phyloP scores from a whole-genome alignment of 2,329 filamentous ascomycete species.

The Fusarium sp. region DNA sequence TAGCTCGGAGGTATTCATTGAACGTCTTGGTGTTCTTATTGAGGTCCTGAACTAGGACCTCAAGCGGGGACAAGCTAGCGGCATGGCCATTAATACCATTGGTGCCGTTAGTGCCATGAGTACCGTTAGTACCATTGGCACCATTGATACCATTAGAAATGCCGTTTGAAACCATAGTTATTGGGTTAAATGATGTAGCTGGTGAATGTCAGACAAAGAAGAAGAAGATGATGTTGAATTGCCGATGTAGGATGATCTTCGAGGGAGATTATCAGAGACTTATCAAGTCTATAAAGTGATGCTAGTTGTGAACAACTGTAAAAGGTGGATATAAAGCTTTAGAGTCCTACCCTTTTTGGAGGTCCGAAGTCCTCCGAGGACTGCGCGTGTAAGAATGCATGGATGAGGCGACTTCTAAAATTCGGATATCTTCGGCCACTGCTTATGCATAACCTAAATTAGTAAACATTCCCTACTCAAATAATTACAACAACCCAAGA shows the following conservation, averaged over 20 bases:
- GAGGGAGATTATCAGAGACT: neutral
- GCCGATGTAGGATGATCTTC: neutral
- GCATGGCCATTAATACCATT: neutral
- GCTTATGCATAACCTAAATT: neutral
- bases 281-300: neutral
- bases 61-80: neutral
- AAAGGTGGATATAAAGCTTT: too few relatives aligned
- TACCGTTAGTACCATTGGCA: neutral
- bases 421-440: conserved; percentile 3
- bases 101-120: neutral
- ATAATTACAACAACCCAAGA: neutral
- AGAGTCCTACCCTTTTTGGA: neutral
- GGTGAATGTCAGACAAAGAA: neutral
- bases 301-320: neutral
- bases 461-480: neutral
- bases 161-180: neutral
- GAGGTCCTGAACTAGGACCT: neutral
- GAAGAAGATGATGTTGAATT: neutral
- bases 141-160: neutral
- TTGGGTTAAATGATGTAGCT: neutral
- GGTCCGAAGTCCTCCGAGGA: neutral
- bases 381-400: neutral
- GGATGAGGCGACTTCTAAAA: neutral
- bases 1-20: neutral
- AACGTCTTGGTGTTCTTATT: neutral